Base-by-base conservation (phyloP, 139 green algal species). In the Chlorella vulgaris region DNA sequence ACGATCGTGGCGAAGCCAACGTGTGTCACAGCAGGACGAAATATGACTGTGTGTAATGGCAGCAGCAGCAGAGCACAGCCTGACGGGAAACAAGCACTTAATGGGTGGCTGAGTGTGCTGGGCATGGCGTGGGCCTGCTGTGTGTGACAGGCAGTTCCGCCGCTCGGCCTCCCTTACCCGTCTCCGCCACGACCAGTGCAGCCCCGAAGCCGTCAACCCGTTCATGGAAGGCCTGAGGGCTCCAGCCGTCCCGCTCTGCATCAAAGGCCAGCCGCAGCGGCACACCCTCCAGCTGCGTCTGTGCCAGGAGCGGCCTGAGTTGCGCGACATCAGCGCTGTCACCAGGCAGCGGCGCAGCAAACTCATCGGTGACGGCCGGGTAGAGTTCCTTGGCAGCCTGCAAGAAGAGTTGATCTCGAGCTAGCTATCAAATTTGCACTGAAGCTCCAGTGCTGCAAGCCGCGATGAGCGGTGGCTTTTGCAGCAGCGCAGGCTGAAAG, bases 191-290 rank as follows among this genome's bases (percentile, higher is more conserved):
- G 7, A 88, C 28, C 35, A 88, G 18, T 2, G 85, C 85, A 0
- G 93, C 91, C 2, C 93, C 93, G 50, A 87, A 90, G 2, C 74
- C 88, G 42, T 95, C 82, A 18, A 94, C 89, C 13, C 71, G 60
- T 0, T 63, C 50, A 53, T 95, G 91, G 79, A 96, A 96, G 2
- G 90, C 90, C 3, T 76, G 43, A 2, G 83, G 38, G 33, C 39
- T 85, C 91, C 91, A 96, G 10, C 91, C 93, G 70, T 96, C 66
- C 13, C 31, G 10, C 21, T 89, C 76, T 4, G 92, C 89, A 51
- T 93, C 85, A 65, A 91, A 96, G 1, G 91, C 88, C 50, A 90
- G 22, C 53, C 86, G 80, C 21, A 95, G 81, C 1, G 85, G 79
- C 62, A 58, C 36, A 10, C 29, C 83, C 78, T 96, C 88, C 38